Conservation (phyloP, 768 basidiomycete genomes). For the Mycena floridula region DNA sequence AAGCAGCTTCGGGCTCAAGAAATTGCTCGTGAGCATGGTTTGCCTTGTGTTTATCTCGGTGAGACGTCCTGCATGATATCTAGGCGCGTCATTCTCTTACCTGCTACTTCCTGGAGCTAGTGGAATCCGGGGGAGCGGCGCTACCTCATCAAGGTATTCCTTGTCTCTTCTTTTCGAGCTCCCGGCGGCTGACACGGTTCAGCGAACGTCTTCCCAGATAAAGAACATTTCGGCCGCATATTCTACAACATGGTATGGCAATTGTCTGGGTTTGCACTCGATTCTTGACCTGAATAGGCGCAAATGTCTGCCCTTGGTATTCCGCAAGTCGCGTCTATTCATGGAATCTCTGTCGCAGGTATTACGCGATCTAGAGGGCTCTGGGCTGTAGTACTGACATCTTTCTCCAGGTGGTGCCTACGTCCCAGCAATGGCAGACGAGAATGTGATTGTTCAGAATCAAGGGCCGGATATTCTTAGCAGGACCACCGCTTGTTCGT, state of each 20-base stretch:
- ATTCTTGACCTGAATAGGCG: constrained; percentile 40
- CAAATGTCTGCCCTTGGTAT: constrained; percentile 91
- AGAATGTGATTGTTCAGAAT: constrained; percentile 85
- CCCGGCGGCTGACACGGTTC: no score
- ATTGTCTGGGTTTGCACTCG: constrained; percentile 2
- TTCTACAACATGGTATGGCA: constrained; percentile 91
- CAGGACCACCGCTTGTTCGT: constrained; percentile 91
- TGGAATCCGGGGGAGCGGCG: constrained; percentile 92
- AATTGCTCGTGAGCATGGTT: constrained; percentile 82
- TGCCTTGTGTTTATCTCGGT: constrained; percentile 94
- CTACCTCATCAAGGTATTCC: constrained; percentile 88
- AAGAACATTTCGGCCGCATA: constrained; percentile 91
- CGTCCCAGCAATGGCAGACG: constrained; percentile 95
- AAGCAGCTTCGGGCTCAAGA: constrained; percentile 94
- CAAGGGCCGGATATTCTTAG: constrained; percentile 93
- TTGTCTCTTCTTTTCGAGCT: no score
- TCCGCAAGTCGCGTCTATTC: constrained; percentile 89
- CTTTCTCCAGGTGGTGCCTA: constrained; percentile 80
- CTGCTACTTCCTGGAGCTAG: constrained; percentile 29
- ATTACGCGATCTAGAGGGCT: neutral
- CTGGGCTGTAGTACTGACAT: constrained; percentile 6
- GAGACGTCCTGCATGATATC: constrained; percentile 17
- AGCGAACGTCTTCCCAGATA: constrained; percentile 94
- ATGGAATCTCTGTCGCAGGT: constrained; percentile 85
- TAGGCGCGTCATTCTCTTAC: no score